Percentiles rank a stretch among this genome's conserved stretches.
These are phyloP conservation scores for Solanum pimpinellifolium DNA, from an alignment of 257 asterid genomes.

Conservation along the genomic window DNA sequence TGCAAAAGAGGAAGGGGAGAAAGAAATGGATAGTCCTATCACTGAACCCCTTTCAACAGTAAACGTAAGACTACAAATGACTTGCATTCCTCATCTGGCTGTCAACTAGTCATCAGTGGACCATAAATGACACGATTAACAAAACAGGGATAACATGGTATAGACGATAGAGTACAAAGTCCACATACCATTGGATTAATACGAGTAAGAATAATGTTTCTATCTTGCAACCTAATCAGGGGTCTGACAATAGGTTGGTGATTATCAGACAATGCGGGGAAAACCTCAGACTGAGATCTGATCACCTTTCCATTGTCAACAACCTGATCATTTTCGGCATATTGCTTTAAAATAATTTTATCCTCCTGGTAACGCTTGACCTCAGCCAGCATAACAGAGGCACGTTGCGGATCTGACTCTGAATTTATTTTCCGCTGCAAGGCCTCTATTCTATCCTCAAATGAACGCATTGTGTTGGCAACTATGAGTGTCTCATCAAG, in stretches of 20 bases:
- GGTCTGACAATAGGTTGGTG: constrained; percentile 90
- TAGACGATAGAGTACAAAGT: neutral
- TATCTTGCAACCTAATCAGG: constrained; percentile 75
- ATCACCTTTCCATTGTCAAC: constrained; percentile 71
- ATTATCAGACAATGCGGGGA: constrained; percentile 67
- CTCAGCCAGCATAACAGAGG: constrained; percentile 70
- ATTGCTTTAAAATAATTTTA: constrained; percentile 75
- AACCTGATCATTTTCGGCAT: constrained; percentile 92
- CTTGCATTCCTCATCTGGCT: neutral
- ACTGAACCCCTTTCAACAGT: neutral
- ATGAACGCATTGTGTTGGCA: constrained; percentile 93
- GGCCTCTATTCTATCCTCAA: constrained; percentile 87
- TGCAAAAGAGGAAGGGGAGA: neutral
- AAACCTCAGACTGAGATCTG: constrained; percentile 79
- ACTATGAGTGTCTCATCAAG: constrained; percentile 97
- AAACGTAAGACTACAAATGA: neutral
- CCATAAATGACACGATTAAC: neutral
- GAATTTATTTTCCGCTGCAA: constrained; percentile 64
- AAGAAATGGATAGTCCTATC: neutral
- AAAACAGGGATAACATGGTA: neutral
- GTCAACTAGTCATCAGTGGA: neutral
- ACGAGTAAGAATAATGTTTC: constrained; percentile 86
- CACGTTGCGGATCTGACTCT: constrained; percentile 81
- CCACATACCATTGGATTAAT: constrained; percentile 67
- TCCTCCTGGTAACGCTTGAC: constrained; percentile 88